phyloP scores from a whole-genome alignment of 257 asterid species.

The Scutellaria minor region DNA sequence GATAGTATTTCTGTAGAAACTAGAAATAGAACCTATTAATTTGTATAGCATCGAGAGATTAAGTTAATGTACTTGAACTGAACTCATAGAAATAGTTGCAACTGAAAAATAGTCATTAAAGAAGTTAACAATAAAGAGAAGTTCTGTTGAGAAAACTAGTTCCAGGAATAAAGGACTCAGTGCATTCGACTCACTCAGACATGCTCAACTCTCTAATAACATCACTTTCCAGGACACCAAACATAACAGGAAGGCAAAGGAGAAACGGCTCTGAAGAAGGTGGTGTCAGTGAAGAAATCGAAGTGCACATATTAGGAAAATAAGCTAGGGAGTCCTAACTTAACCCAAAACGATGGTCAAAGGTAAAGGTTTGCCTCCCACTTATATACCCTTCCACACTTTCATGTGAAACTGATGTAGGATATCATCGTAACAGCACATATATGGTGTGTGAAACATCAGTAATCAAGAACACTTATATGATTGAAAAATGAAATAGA shows the following conservation, averaged over 20 bases:
- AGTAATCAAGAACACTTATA: background rate
- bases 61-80: background rate
- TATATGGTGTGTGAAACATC: background rate
- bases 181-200: background rate
- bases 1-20: no score
- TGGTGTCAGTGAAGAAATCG: background rate
- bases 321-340: no score
- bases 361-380: no score
- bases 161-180: background rate
- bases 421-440: no score
- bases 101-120: background rate
- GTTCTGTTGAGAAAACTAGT: background rate
- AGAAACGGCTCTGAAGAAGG: background rate
- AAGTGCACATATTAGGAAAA: background rate
- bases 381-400: no score
- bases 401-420: no score
- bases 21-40: background rate
- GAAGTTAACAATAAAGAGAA: background rate
- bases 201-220: background rate
- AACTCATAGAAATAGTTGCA: background rate
- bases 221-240: background rate
- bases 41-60: background rate
- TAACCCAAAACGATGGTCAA: no score
- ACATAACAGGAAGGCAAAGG: background rate
- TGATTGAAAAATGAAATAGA: background rate